phyloP scores from a whole-genome alignment of 2,329 filamentous ascomycete genomes.

The Fusarium nygamai region DNA sequence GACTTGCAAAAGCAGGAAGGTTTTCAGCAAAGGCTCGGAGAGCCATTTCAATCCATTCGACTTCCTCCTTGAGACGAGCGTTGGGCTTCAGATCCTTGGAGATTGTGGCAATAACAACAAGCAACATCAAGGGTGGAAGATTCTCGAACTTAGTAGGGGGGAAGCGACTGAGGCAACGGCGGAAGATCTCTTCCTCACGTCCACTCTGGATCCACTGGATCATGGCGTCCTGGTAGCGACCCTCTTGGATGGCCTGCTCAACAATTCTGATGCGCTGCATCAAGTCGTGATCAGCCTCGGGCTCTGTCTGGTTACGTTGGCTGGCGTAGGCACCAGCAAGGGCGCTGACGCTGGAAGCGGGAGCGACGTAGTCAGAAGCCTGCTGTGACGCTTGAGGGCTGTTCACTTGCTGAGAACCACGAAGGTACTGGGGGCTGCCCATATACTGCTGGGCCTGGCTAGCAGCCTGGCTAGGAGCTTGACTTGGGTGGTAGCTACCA shows the following conservation, averaged over 20 bases:
- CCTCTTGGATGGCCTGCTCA: constrained; percentile 68
- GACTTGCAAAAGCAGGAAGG: constrained; percentile 62
- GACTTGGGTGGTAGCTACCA: constrained; percentile 48
- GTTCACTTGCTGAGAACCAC: constrained; percentile 46
- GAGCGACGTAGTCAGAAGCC: constrained; percentile 48
- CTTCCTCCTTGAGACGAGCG: constrained; percentile 62
- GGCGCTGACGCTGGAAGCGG: constrained; percentile 47
- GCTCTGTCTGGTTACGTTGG: constrained; percentile 49
- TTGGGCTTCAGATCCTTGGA: constrained; percentile 66
- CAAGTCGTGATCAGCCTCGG: constrained; percentile 60
- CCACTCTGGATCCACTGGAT: constrained; percentile 74
- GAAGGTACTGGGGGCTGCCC: constrained; percentile 51
- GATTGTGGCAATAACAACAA: constrained; percentile 73
- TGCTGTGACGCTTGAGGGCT: constrained; percentile 48
- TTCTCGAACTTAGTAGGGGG: constrained; percentile 58
- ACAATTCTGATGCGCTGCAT: constrained; percentile 67
- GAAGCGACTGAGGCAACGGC: constrained; percentile 53
- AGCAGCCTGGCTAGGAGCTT: constrained; percentile 47
- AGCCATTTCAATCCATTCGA: constrained; percentile 69
- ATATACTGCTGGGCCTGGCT: constrained; percentile 49
- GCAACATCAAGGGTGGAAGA: constrained; percentile 68
- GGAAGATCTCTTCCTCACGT: constrained; percentile 71
- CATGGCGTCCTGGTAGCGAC: constrained; percentile 70
- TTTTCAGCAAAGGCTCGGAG: constrained; percentile 63
- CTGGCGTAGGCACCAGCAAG: constrained; percentile 50